Evolutionary conservation across 257 asterid species (phyloP), one percentile per base, ranked within the genome.

Genomic region (Cruciata laevipes): DNA sequence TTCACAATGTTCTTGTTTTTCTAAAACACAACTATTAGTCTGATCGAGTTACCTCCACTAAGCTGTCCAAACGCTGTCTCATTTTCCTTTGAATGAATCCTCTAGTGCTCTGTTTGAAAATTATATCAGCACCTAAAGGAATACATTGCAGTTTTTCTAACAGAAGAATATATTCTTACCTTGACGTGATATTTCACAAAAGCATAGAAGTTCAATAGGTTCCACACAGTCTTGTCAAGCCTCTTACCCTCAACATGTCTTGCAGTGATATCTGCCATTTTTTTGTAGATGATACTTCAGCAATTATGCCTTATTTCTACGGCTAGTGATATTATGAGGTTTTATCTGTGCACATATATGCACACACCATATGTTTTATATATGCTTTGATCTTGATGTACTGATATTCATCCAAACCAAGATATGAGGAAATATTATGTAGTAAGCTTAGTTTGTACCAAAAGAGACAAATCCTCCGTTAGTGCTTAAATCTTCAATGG

Each of bases 161-260:
- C 74, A 30, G 32, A 73, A 69, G 32, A 79, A 67, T 13, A 64
- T 72, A 23, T 4, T 67, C 67, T 81, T 87, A 89, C 97, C 96
- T 88, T 93, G 58, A 93, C 95, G 66, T 89, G 95, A 68, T 75
- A 79, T 73, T 88, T 90, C 44, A 93, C 96, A 74, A 88, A 80
- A 61, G 95, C 76, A 33, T 86, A 76, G 58, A 93, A 85, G 79
- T 93, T 93, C 49, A 93, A 84, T 51, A 93, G 76, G 85, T 81
- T 90, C 98, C 98, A 93, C 30, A 87, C 95, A 0, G 95, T 88
- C 81, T 81, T 93, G 71, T 93, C 98, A 27, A 93, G 83, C 78
- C 76, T 86, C 84, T 86, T 87, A 67, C 94, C 90, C 83, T 85
- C 74, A 58, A 87, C 83, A 11, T 93, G 96, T 24, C 86, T 85